Conservation (phyloP, 176 grass and related monocot genomes). For the Bonia amplexicaulis region DNA sequence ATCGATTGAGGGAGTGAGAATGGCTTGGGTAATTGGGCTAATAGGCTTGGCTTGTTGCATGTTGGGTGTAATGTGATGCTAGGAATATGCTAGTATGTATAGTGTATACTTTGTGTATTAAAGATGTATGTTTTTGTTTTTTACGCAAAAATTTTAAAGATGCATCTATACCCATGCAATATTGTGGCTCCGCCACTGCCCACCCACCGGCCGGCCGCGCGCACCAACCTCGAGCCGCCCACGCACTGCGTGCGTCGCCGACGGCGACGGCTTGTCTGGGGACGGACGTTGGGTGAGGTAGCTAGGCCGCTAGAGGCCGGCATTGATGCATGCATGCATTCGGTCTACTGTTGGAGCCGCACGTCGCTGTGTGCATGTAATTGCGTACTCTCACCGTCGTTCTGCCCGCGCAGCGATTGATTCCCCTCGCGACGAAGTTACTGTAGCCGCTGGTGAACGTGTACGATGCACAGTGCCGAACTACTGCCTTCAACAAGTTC, state of each 20-base stretch:
- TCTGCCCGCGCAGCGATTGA: neutral
- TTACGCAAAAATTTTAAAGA: too few species aligned
- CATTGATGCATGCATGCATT: neutral
- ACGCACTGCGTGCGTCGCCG: conserved; percentile 5
- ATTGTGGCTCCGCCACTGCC: too few species aligned
- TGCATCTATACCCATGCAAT: too few species aligned
- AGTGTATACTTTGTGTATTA: too few species aligned
- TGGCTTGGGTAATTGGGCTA: too few species aligned
- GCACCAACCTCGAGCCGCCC: too few species aligned
- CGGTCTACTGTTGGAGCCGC: neutral
- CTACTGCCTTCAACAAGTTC: neutral
- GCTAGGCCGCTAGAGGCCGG: neutral
- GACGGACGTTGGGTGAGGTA: neutral
- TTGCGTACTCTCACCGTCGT: neutral
- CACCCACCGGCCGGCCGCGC: neutral
- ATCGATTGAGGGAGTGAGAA: too few species aligned
- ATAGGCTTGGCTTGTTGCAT: too few species aligned
- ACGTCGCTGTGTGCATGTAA: neutral
- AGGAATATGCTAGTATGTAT: too few species aligned
- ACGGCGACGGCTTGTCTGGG: conserved; percentile 7
- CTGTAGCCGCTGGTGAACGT: neutral
- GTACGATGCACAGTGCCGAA: neutral
- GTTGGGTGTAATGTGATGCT: too few species aligned
- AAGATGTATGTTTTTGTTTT: too few species aligned
- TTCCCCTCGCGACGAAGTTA: neutral